A percentile compares a stretch with the other conserved stretches of the same genome.
Conservation (phyloP, 495 filamentous ascomycete species). For the Pyrenopolyporus hunteri region DNA sequence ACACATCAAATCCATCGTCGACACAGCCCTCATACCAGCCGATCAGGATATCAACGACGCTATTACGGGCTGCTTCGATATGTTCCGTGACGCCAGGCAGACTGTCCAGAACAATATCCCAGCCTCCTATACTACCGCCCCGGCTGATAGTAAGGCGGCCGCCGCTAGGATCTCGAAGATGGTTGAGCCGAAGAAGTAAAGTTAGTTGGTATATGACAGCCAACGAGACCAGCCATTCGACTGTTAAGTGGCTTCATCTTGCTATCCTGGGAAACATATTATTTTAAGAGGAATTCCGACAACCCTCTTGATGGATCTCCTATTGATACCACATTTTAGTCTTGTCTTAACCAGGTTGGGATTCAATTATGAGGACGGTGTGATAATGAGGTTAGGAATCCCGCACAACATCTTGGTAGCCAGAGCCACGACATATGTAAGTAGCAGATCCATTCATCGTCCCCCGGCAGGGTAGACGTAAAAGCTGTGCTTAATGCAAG, state of each 20-base stretch:
- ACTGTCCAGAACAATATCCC: slow-evolving; percentile 54
- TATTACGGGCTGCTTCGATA: slow-evolving; percentile 47
- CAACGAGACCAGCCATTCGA: not conserved
- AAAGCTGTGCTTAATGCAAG: slow-evolving; percentile 9
- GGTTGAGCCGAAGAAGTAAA: slow-evolving; percentile 30
- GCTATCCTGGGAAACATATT: slow-evolving; percentile 3
- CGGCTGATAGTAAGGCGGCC: slow-evolving; percentile 9
- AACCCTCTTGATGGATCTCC: not conserved
- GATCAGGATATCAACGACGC: slow-evolving; percentile 48
- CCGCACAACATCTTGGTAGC: slow-evolving; percentile 4
- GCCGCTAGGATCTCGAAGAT: not conserved
- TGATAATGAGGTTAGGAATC: slow-evolving; percentile 1
- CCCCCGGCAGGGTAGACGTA: not conserved
- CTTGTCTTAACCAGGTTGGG: not conserved
- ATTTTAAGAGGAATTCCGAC: not conserved
- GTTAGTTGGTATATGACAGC: not conserved
- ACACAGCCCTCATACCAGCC: slow-evolving; percentile 50
- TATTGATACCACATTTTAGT: slow-evolving; percentile 11
- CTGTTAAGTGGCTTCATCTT: not conserved
- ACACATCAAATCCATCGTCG: slow-evolving; percentile 52
- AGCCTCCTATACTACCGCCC: slow-evolving; percentile 41
- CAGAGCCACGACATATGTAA: slow-evolving; percentile 9
- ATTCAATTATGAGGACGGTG: not conserved
- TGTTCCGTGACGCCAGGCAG: slow-evolving; percentile 48
- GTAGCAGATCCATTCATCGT: slow-evolving; percentile 5